Evolutionary conservation across 345 rosid species (phyloP).

Genomic region (Trapa bicornis): DNA sequence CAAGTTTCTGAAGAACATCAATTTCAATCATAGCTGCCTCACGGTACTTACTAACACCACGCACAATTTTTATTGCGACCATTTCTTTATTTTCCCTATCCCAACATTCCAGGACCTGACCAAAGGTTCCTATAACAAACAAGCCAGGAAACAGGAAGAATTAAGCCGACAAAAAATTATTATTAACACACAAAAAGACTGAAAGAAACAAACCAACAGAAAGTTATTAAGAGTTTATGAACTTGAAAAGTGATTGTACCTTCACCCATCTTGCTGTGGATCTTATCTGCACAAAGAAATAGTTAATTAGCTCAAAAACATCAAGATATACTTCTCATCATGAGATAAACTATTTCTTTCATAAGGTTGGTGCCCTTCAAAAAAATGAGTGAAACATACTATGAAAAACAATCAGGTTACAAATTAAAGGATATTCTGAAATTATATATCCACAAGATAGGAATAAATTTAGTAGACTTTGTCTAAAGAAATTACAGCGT

Average conservation of each 20-base stretch:
- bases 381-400: too few relatives aligned
- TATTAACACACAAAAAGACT: too few relatives aligned
- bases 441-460: too few relatives aligned
- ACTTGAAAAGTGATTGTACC: slow-evolving; percentile 19
- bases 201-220: neutral
- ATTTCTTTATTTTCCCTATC: slow-evolving; percentile 75
- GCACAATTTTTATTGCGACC: slow-evolving; percentile 86
- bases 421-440: too few relatives aligned
- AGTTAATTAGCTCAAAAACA: neutral
- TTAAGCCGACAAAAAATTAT: neutral
- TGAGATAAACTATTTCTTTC: too few relatives aligned
- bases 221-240: neutral
- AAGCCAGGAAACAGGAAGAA: slow-evolving; percentile 7
- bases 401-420: too few relatives aligned
- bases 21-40: slow-evolving; percentile 94
- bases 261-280: slow-evolving; percentile 86
- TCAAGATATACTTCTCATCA: neutral
- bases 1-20: slow-evolving; percentile 72
- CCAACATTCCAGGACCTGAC: slow-evolving; percentile 93
- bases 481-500: slow-evolving; percentile 72
- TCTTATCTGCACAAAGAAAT: slow-evolving; percentile 44
- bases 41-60: slow-evolving; percentile 74
- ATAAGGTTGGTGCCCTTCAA: too few relatives aligned
- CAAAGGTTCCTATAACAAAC: slow-evolving; percentile 55
- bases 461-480: slow-evolving; percentile 12